These are phyloP conservation scores for Tricholoma furcatifolium DNA, from an alignment of 768 basidiomycete species.

Conservation along the genomic window DNA sequence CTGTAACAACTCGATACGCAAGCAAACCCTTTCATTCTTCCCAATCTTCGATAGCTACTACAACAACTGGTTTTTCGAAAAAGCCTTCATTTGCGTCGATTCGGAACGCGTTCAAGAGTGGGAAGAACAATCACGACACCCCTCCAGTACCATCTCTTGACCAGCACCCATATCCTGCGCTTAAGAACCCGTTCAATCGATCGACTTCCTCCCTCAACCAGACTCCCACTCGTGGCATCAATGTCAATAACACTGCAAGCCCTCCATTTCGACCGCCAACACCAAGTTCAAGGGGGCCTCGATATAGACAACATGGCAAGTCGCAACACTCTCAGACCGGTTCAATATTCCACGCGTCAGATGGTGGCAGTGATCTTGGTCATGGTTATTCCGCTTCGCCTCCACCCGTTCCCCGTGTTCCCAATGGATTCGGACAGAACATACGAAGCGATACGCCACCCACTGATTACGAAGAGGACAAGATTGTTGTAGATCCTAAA, in stretches of 20 bases:
- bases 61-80: slow-evolving; percentile 62
- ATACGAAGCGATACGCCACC: slow-evolving; percentile 52
- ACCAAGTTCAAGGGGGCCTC: slow-evolving; percentile 46
- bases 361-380: slow-evolving; percentile 69
- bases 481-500: slow-evolving; percentile 66
- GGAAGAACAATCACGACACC: slow-evolving; percentile 53
- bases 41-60: slow-evolving; percentile 65
- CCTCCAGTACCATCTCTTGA: slow-evolving; percentile 80
- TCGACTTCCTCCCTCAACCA: slow-evolving; percentile 75
- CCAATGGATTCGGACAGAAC: slow-evolving; percentile 51
- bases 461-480: slow-evolving; percentile 64
- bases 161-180: slow-evolving; percentile 61
- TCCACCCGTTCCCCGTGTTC: slow-evolving; percentile 79
- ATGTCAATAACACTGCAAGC: slow-evolving; percentile 44
- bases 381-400: slow-evolving; percentile 58
- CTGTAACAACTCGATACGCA: slow-evolving; percentile 50
- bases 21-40: slow-evolving; percentile 68
- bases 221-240: slow-evolving; percentile 35
- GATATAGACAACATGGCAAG: slow-evolving; percentile 62
- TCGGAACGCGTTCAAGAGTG: slow-evolving; percentile 81
- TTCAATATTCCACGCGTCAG: slow-evolving; percentile 69
- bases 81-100: slow-evolving; percentile 86
- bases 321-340: slow-evolving; percentile 79
- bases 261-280: slow-evolving; percentile 62
- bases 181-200: slow-evolving; percentile 82